These are phyloP conservation scores for Ophiosphaerella narmari DNA, from an alignment of 2,329 filamentous ascomycete species.

Conservation along the genomic window DNA sequence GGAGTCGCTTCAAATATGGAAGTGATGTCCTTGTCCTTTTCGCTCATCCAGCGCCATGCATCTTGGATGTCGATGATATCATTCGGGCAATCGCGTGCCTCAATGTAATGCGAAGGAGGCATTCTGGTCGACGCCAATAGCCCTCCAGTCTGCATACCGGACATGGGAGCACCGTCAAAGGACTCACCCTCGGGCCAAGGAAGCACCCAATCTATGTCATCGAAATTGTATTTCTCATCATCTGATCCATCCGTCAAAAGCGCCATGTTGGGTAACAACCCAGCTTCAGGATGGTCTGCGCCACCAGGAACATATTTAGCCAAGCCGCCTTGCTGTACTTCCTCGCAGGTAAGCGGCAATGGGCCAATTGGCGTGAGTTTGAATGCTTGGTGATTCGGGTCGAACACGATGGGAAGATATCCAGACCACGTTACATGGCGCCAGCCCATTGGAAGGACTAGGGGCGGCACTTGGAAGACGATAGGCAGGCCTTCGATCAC, in stretches of 20 bases:
- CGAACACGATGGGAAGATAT: constrained; percentile 20
- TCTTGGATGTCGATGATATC: constrained; percentile 19
- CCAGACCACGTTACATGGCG: constrained; percentile 20
- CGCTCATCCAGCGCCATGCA: constrained; percentile 19
- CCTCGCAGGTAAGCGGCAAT: constrained; percentile 22
- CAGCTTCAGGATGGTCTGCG: constrained; percentile 17
- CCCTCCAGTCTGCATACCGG: neutral
- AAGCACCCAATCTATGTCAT: constrained; percentile 13
- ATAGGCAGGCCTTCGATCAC: constrained; percentile 19
- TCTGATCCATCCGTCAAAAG: constrained; percentile 19
- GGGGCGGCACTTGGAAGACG: neutral
- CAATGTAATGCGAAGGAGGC: neutral
- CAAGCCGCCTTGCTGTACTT: constrained; percentile 18
- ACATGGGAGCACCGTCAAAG: neutral
- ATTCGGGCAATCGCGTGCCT: constrained; percentile 17
- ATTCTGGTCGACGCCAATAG: neutral
- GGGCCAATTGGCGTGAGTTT: constrained; percentile 26
- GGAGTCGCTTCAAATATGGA: constrained; percentile 3
- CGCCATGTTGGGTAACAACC: constrained; percentile 8
- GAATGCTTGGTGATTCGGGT: constrained; percentile 21
- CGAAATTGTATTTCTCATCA: constrained; percentile 19
- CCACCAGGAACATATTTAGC: constrained; percentile 23
- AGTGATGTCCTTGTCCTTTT: constrained; percentile 1
- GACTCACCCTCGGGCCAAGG: constrained; percentile 10
- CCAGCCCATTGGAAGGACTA: constrained; percentile 18